A percentile compares a stretch with the other conserved stretches of the same genome.
Conservation (phyloP, 2,329 filamentous ascomycete genomes). For the Colletotrichum sp. region DNA sequence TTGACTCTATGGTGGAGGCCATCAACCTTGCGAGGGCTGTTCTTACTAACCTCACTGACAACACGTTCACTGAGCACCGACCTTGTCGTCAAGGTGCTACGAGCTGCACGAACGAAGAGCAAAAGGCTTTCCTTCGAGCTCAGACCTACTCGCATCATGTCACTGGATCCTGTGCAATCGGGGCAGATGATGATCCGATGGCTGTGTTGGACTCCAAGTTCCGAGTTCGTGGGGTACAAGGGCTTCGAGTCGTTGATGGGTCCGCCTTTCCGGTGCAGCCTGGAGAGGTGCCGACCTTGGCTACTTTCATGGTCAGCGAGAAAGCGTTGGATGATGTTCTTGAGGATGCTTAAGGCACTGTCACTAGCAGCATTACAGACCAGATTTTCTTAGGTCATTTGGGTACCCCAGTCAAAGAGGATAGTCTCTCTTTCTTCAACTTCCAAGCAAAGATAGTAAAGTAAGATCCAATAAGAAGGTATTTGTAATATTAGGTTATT, state of each 20-base stretch:
- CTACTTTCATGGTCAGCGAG: constrained; percentile 64
- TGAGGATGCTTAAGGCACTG: too few relatives aligned
- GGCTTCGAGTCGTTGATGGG: constrained; percentile 68
- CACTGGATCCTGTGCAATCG: constrained; percentile 61
- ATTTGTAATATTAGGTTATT: not conserved
- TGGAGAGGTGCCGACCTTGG: constrained; percentile 52
- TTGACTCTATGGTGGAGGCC: constrained; percentile 39
- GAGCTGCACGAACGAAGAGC: not conserved
- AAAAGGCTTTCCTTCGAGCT: constrained; percentile 26
- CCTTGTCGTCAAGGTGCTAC: not conserved
- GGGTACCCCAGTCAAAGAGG: too few relatives aligned
- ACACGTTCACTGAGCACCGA: not conserved
- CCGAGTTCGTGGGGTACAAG: constrained; percentile 58
- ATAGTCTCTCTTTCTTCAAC: too few relatives aligned
- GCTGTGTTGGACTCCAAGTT: constrained; percentile 64
- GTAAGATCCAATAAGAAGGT: too few relatives aligned
- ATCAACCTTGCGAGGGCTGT: constrained; percentile 1
- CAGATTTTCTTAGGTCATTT: too few relatives aligned
- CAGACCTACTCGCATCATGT: constrained; percentile 63
- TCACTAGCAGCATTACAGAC: too few relatives aligned
- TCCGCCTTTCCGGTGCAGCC: constrained; percentile 56
- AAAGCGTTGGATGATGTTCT: constrained; percentile 66
- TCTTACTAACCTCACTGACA: not conserved
- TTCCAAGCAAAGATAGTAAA: too few relatives aligned
- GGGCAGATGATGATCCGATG: constrained; percentile 55